Evolutionary conservation across 768 basidiomycete species (phyloP), one percentile per base, ranked within the genome.

Genomic region (Chalciporus pseudorubinellus): DNA sequence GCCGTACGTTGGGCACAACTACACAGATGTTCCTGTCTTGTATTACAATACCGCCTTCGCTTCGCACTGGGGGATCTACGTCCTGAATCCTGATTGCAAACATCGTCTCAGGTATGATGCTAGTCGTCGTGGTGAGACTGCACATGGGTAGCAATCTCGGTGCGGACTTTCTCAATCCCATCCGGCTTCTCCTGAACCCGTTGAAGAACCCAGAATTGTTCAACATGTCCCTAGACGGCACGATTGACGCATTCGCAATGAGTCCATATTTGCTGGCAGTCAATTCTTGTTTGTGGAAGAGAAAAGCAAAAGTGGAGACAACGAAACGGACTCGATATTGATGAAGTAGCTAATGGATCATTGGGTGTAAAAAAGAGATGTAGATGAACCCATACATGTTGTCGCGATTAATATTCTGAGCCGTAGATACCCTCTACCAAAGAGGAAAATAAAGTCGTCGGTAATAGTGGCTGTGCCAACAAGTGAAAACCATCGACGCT

Each of bases 391-490:
- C 12, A 29, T 29, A 9, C 29, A 29, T 29, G 29, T 10, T 29
- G 7, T 29, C 29, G 3, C 29, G 12, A 12, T n/a, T n/a, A n/a
- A n/a, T n/a, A n/a, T 29, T 29, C 12, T 29, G 5, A 6, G 29
- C 29, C 3, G 29, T 31, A 12, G 8, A 31, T 9, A 5, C 26
- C 13, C 10, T 13, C 3, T 11, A 36, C 34, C 33, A n/a, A 36
- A 16, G n/a, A n/a, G 34, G 33, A n/a, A 34, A 31, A 6, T n/a
- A n/a, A 2, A 26, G 18, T 31, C 29, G 18, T 9, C 18, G 6
- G n/a, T 21, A 16, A 28, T 39, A 11, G 56, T 65, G 65, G 65
- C 67, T 50, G 62, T 69, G 58, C 29, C 10, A 24, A 14, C 8
- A 22, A 24, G 22, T 20, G 48, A 39, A 53, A 53, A 53, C 34